phyloP scores from a whole-genome alignment of 495 filamentous ascomycete species.

The Hypoxylon perforatum region DNA sequence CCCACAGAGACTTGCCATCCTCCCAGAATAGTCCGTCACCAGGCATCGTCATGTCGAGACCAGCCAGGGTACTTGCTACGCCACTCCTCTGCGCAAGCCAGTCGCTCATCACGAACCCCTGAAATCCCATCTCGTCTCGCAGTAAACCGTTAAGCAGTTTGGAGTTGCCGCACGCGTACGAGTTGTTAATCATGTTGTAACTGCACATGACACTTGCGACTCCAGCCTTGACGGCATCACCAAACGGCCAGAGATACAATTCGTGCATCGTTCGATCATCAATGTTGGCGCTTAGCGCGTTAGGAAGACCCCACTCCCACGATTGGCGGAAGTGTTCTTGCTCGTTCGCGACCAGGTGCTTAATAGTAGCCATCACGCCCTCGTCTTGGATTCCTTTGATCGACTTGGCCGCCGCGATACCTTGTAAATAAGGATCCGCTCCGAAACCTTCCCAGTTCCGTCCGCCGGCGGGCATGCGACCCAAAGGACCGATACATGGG shows the following conservation, averaged over 20 bases:
- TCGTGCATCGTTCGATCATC: conserved; percentile 86
- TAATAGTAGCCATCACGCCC: conserved; percentile 85
- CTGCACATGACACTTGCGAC: conserved; percentile 90
- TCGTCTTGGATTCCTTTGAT: conserved; percentile 78
- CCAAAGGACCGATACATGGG: conserved; percentile 80
- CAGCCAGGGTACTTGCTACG: conserved; percentile 81
- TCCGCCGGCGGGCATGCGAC: conserved; percentile 85
- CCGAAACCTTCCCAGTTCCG: conserved; percentile 93
- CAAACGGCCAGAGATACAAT: conserved; percentile 91
- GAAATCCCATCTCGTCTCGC: conserved; percentile 94
- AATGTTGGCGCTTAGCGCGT: conserved; percentile 82
- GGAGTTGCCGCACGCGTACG: conserved; percentile 90
- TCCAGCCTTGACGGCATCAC: conserved; percentile 84
- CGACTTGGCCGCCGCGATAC: conserved; percentile 47
- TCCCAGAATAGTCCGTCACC: conserved; percentile 85
- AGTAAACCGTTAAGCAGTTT: conserved; percentile 92
- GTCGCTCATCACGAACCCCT: conserved; percentile 92
- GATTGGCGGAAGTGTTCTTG: conserved; percentile 85
- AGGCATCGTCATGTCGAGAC: conserved; percentile 96
- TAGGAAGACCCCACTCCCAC: conserved; percentile 78
- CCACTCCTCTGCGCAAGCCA: conserved; percentile 92
- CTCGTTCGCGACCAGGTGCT: conserved; percentile 86
- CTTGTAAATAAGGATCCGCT: conserved; percentile 80
- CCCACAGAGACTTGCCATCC: conserved; percentile 84
- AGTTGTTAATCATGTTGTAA: conserved; percentile 92